These are phyloP conservation scores for Biscogniauxia mediterranea DNA, from an alignment of 2,329 filamentous ascomycete species.

Conservation along the genomic window DNA sequence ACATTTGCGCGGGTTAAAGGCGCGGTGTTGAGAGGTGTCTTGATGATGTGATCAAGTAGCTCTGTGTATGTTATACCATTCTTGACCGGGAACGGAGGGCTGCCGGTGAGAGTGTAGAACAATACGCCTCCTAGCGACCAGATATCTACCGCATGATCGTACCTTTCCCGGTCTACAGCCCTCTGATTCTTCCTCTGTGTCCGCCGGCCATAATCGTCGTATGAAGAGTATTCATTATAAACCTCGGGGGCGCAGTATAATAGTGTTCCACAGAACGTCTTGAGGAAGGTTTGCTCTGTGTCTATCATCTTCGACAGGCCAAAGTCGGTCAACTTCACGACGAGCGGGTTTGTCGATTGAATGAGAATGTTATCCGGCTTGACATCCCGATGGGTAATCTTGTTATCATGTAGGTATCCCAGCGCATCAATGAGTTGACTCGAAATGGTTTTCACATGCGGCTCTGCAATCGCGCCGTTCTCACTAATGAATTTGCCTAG, in stretches of 20 bases:
- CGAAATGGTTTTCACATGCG: slow-evolving; percentile 68
- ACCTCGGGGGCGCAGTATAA: slow-evolving; percentile 97
- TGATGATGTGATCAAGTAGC: slow-evolving; percentile 86
- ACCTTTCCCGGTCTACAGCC: slow-evolving; percentile 57
- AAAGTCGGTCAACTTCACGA: slow-evolving; percentile 93
- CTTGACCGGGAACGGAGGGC: slow-evolving; percentile 77
- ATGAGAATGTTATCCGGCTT: slow-evolving; percentile 98
- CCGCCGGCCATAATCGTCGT: slow-evolving; percentile 68
- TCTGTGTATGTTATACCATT: slow-evolving; percentile 74
- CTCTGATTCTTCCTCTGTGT: slow-evolving; percentile 63
- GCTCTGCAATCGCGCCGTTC: slow-evolving; percentile 63
- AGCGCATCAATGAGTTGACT: slow-evolving; percentile 77
- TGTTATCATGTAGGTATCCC: slow-evolving; percentile 79
- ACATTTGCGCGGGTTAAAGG: slow-evolving; percentile 60
- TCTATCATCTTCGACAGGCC: slow-evolving; percentile 93
- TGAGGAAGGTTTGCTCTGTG: slow-evolving; percentile 85
- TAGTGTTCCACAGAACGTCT: slow-evolving; percentile 94
- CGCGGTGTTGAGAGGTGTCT: slow-evolving; percentile 62
- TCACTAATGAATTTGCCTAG: slow-evolving; percentile 69
- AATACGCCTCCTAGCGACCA: slow-evolving; percentile 95
- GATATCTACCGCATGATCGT: slow-evolving; percentile 89
- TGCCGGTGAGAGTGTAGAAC: slow-evolving; percentile 78
- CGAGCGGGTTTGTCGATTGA: slow-evolving; percentile 66
- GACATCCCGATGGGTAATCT: slow-evolving; percentile 96
- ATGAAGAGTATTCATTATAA: slow-evolving; percentile 70